Percentiles rank a stretch among this genome's conserved stretches.
Evolutionary conservation across 257 asterid species (phyloP).

Genomic region (Verbena officinalis): DNA sequence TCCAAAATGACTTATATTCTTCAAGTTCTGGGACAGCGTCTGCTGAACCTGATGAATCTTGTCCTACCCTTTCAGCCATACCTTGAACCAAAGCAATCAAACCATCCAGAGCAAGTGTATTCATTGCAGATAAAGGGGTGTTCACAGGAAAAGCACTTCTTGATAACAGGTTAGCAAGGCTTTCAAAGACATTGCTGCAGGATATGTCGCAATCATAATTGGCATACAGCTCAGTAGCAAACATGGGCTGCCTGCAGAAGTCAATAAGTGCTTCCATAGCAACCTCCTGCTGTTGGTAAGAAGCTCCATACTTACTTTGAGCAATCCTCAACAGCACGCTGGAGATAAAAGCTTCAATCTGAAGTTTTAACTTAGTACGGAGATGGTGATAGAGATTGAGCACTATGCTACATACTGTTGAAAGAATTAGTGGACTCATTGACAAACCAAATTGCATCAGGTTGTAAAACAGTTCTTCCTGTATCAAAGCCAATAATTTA

Average conservation of each 20-base stretch:
- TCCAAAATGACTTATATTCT: conserved; percentile 80
- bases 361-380: conserved; percentile 77
- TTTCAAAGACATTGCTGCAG: conserved; percentile 80
- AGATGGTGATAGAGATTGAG: conserved; percentile 92
- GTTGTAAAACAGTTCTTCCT: conserved; percentile 80
- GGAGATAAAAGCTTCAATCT: conserved; percentile 85
- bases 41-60: conserved; percentile 49
- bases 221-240: conserved; percentile 79
- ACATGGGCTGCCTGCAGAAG: conserved; percentile 90
- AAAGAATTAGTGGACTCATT: conserved; percentile 90
- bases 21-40: conserved; percentile 42
- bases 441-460: conserved; percentile 96
- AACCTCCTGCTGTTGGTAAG: conserved; percentile 96
- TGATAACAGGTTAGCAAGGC: conserved; percentile 74
- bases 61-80: conserved; percentile 77
- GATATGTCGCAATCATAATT: conserved; percentile 92
- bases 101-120: conserved; percentile 91
- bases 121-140: conserved; percentile 80
- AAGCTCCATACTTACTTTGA: conserved; percentile 82
- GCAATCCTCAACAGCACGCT: conserved; percentile 79
- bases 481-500: conserved; percentile 73
- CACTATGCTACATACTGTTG: conserved; percentile 90
- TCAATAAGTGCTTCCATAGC: conserved; percentile 96
- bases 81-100: conserved; percentile 85
- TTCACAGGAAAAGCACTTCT: conserved; percentile 95